Percentiles rank a stretch among this genome's conserved stretches.
Evolutionary conservation across 2,329 filamentous ascomycete species (phyloP).

Genomic region (Colletotrichum simmondsii): DNA sequence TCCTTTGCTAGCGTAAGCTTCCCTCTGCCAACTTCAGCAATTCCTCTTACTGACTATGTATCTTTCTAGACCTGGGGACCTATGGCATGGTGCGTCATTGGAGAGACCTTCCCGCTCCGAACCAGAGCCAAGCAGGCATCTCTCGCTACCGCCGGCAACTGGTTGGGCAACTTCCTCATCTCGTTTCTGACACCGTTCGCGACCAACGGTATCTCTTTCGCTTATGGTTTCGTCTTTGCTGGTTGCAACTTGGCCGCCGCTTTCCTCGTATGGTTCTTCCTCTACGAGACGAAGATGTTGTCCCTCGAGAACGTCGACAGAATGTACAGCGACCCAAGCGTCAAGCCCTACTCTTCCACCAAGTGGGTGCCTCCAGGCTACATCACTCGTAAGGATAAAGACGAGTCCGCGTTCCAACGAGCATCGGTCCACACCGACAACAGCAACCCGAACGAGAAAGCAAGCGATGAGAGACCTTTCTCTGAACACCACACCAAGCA

Average conservation of each 20-base stretch:
- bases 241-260: slow-evolving; percentile 69
- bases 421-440: slow-evolving; percentile 9
- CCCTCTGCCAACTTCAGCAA: neutral
- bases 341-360: slow-evolving; percentile 71
- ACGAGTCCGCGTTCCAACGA: slow-evolving; percentile 37
- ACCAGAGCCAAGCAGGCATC: slow-evolving; percentile 66
- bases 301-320: slow-evolving; percentile 79
- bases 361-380: slow-evolving; percentile 63
- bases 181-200: slow-evolving; percentile 78
- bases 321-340: slow-evolving; percentile 70
- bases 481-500: slow-evolving; percentile 20
- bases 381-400: slow-evolving; percentile 50
- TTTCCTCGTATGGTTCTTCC: slow-evolving; percentile 74
- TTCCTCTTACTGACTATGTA: neutral
- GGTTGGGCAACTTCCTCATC: slow-evolving; percentile 74
- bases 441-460: slow-evolving; percentile 22
- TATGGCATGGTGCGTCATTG: slow-evolving; percentile 75
- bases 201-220: slow-evolving; percentile 67
- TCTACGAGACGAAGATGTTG: slow-evolving; percentile 73
- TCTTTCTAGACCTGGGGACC: slow-evolving; percentile 70
- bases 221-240: slow-evolving; percentile 74
- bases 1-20: slow-evolving; percentile 66
- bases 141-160: slow-evolving; percentile 65
- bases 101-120: slow-evolving; percentile 72
- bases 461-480: slow-evolving; percentile 19